These are phyloP conservation scores for Anisodus acutangulus DNA, from an alignment of 257 asterid species.

Conservation along the genomic window DNA sequence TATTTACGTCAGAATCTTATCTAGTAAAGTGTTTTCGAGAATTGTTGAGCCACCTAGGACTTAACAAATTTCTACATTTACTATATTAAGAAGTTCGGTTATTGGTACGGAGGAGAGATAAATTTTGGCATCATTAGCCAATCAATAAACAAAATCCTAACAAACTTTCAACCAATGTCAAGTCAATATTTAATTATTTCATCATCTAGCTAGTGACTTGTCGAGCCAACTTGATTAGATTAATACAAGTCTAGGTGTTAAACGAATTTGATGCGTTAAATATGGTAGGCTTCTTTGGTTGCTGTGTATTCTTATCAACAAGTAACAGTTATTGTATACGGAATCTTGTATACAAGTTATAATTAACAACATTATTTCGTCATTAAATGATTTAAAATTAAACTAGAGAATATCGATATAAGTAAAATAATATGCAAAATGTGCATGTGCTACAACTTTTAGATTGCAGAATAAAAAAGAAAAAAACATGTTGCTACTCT, in stretches of 20 bases:
- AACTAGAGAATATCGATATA: not conserved
- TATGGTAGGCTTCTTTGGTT: not conserved
- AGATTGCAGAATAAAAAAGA: not conserved
- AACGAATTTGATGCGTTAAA: not conserved
- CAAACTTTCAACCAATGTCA: not conserved
- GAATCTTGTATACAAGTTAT: not conserved
- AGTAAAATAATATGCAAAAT: not conserved
- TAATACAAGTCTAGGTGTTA: not conserved
- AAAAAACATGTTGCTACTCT: not conserved
- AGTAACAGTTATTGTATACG: not conserved
- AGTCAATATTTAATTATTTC: not conserved
- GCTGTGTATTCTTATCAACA: not conserved
- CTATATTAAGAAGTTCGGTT: not conserved
- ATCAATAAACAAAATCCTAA: not conserved
- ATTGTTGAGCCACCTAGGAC: no score
- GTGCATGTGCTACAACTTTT: not conserved
- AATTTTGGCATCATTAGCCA: not conserved
- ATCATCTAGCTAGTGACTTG: not conserved
- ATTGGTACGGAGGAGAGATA: not conserved
- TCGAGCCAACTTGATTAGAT: not conserved
- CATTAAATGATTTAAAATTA: not conserved
- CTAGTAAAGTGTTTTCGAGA: no score
- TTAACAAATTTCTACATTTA: no score
- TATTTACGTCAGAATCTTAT: not conserved
- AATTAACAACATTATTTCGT: not conserved